Conservation (phyloP, 2,329 filamentous ascomycete genomes). For the Cytospora piceae region DNA sequence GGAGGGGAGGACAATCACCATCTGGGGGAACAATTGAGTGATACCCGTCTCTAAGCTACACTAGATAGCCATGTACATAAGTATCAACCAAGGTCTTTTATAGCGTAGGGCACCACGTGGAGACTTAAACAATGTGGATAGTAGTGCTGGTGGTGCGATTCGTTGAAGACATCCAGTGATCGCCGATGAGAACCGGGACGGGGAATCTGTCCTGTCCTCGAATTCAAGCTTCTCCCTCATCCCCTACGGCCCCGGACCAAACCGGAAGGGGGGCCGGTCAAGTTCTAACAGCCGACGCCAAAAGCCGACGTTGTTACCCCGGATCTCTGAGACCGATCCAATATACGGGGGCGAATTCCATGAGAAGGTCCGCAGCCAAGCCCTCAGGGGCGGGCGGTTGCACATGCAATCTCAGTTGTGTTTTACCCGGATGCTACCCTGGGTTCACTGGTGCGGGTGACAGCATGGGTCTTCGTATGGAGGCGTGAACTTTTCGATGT, state of each 20-base stretch:
- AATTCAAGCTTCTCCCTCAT: background rate
- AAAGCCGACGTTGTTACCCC: background rate
- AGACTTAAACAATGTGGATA: background rate
- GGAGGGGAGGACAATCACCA: background rate
- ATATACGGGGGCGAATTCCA: background rate
- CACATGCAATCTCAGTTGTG: background rate
- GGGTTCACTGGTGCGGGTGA: too few relatives aligned
- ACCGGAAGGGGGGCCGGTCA: background rate
- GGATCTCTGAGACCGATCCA: background rate
- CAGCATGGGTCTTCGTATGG: too few relatives aligned
- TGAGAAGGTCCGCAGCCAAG: background rate
- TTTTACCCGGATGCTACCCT: too few relatives aligned
- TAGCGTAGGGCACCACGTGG: background rate
- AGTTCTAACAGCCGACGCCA: background rate
- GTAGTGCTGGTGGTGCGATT: background rate
- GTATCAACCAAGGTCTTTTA: background rate
- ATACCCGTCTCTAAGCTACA: background rate
- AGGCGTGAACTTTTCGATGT: background rate
- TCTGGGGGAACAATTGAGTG: background rate
- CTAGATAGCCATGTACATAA: background rate
- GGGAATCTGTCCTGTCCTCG: background rate
- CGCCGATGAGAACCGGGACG: background rate
- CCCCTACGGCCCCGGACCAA: background rate
- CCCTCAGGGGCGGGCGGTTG: background rate
- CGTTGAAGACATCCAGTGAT: background rate